A percentile compares a stretch with the other conserved stretches of the same genome.
These are phyloP conservation scores for Monosporascus ibericus DNA, from an alignment of 2,329 filamentous ascomycete species.

Conservation along the genomic window DNA sequence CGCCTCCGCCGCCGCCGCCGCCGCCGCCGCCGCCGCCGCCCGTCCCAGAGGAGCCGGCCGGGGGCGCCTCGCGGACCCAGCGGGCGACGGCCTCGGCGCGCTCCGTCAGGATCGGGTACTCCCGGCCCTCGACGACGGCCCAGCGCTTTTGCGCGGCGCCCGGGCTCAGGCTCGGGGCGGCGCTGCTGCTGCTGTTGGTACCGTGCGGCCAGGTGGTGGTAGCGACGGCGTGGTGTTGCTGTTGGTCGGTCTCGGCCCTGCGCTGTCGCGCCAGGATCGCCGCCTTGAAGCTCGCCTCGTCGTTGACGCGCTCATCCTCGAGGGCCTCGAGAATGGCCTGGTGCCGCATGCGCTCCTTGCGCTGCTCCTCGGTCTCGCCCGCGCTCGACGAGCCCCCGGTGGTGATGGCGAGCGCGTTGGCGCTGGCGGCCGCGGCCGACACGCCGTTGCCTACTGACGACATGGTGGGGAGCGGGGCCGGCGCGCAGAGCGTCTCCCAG, in stretches of 20 bases:
- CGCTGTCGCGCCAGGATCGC: constrained; percentile 57
- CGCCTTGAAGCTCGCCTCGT: constrained; percentile 59
- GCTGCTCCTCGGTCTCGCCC: constrained; percentile 45
- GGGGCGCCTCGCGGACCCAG: constrained; percentile 61
- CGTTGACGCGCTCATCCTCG: constrained; percentile 60
- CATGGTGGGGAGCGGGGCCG: constrained; percentile 43
- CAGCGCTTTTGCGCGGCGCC: constrained; percentile 41
- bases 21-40: constrained; percentile 20
- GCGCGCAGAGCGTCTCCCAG: constrained; percentile 68
- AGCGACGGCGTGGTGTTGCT: constrained; percentile 10
- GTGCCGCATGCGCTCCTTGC: constrained; percentile 53
- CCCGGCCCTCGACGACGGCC: constrained; percentile 59
- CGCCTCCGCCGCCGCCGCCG: too few species aligned
- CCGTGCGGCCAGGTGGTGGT: not conserved
- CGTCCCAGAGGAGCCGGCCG: constrained; percentile 15
- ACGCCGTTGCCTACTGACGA: constrained; percentile 13
- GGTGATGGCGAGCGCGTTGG: constrained; percentile 31
- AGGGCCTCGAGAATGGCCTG: constrained; percentile 63
- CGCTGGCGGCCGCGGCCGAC: constrained; percentile 22
- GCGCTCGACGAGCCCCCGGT: constrained; percentile 17
- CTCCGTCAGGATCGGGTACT: constrained; percentile 65
- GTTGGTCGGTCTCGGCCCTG: constrained; percentile 48
- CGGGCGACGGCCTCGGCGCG: constrained; percentile 61
- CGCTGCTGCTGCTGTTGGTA: constrained; percentile 5
- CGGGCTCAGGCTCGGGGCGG: constrained; percentile 11